Evolutionary conservation across 129 eudicot genomes (phyloP), one percentile per base, ranked within the genome.

Genomic region (Flaveria bidentis): DNA sequence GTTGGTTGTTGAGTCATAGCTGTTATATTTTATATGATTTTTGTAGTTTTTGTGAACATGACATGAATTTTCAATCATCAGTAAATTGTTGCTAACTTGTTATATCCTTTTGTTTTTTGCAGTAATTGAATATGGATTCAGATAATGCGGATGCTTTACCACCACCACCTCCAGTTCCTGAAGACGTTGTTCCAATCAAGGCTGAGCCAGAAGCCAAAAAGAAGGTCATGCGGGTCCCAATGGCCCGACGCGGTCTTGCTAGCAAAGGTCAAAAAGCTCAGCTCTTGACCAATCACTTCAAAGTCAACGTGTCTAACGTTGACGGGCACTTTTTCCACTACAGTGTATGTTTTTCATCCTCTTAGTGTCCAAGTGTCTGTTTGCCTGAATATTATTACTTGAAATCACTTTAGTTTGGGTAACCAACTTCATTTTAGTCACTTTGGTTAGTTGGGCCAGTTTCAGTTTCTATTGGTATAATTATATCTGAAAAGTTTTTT

Each of bases 291-390:
- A 95, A 95, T 51, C 99, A 95, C 84, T 95, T 91, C 72, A 86
- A 89, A 82, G 99, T 95, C 58, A 85, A 80, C 22, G 91, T 95
- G 25, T 80, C 85, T 15, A 91, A 85, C 69, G 85, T 83, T 52
- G 92, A 95, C 73, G 99, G 94, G 2, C 86, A 95, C 81, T 91
- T 95, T 76, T 95, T 86, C 56, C 99, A 95, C 72, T 95, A 95
- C 81, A 84, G 92, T 78, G 99, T 95, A 89, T 30, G 97, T 67
- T 63, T 7, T 47, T 41, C 4, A 4, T 45, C 16, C 56, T 64
- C 36, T 53, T 62, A 26, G 67, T 14, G 30, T 13, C 18, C 41
- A 62, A 26, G 67, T 15, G 14, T 3, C n/a, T 14, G 41, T 30
- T 2, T 28, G 45, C 8, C 66, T 1, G 5, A 36, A 36, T 51